Percentiles rank a stretch among this genome's conserved stretches.
These are phyloP conservation scores for Triangularia verruculosa DNA, from an alignment of 2,329 filamentous ascomycete genomes.

Conservation along the genomic window DNA sequence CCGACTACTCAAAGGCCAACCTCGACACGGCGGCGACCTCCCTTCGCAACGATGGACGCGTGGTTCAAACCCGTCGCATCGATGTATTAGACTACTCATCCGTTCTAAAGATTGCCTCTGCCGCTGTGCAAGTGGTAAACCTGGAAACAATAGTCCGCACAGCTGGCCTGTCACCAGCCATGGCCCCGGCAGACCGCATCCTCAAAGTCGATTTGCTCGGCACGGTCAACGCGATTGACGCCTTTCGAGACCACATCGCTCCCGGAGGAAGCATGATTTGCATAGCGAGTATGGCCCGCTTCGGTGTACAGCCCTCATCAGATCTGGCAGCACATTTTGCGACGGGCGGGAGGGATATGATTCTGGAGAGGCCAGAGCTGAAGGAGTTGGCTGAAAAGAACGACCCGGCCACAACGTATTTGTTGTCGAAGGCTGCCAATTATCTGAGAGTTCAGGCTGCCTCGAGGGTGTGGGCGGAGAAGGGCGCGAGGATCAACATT, in stretches of 20 bases:
- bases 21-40: constrained; percentile 18
- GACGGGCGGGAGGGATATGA: constrained; percentile 12
- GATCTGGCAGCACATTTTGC: constrained; percentile 17
- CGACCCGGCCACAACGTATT: constrained; percentile 12
- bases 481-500: constrained; percentile 21
- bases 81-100: constrained; percentile 23
- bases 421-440: constrained; percentile 19
- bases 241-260: constrained; percentile 20
- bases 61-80: constrained; percentile 19
- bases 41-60: constrained; percentile 24
- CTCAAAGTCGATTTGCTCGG: constrained; percentile 27
- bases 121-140: constrained; percentile 10
- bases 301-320: constrained; percentile 12
- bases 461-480: constrained; percentile 12
- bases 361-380: constrained; percentile 14
- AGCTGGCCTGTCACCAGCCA: constrained; percentile 22
- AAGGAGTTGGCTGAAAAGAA: neutral
- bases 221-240: constrained; percentile 27
- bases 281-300: constrained; percentile 26
- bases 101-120: constrained; percentile 19
- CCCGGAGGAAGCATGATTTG: constrained; percentile 21
- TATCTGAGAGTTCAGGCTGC: constrained; percentile 19
- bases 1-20: constrained; percentile 19
- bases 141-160: constrained; percentile 24
- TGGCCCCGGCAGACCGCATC: constrained; percentile 21